Percentiles rank a stretch among this genome's conserved stretches.
These are phyloP conservation scores for Chernovozyma sophiae-reginae DNA, from an alignment of 1,139 yeast species.

Conservation along the genomic window DNA sequence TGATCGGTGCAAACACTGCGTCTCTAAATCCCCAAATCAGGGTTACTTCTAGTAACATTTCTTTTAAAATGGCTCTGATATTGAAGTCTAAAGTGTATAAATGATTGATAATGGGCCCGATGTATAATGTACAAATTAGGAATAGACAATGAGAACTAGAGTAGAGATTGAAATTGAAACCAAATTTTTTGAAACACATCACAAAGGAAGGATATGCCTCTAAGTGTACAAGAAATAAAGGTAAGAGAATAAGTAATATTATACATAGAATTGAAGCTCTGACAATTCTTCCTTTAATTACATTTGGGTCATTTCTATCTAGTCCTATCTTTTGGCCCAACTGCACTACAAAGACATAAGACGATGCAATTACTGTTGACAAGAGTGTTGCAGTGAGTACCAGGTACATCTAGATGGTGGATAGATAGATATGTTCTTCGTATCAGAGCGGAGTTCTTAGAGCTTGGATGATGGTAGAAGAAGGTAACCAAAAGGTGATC, in stretches of 20 bases:
- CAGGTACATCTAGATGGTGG: constrained; percentile 4
- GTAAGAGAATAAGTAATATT: constrained; percentile 24
- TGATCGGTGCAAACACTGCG: constrained; percentile 73
- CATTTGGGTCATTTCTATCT: constrained; percentile 45
- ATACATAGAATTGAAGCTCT: constrained; percentile 34
- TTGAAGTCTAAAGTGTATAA: constrained; percentile 11
- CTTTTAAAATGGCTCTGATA: constrained; percentile 9
- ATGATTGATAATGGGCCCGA: constrained; percentile 57
- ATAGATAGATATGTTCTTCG: too few species aligned
- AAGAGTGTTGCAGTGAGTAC: neutral
- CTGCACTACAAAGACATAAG: constrained; percentile 42
- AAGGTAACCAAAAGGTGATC: too few species aligned
- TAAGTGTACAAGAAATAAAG: constrained; percentile 13
- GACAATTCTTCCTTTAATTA: constrained; percentile 31
- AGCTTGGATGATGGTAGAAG: too few species aligned
- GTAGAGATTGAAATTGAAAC: neutral
- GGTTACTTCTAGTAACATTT: constrained; percentile 20
- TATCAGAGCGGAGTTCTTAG: too few species aligned
- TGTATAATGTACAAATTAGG: constrained; percentile 43
- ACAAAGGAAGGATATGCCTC: constrained; percentile 1
- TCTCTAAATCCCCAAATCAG: constrained; percentile 58
- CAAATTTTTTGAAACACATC: constrained; percentile 1
- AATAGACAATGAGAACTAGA: constrained; percentile 10
- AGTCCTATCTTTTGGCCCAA: constrained; percentile 24
- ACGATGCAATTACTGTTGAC: constrained; percentile 25